Percentiles rank a stretch among this genome's conserved stretches.
These are phyloP conservation scores for Hemileccinum rubropunctum DNA, from an alignment of 768 basidiomycete genomes.

Conservation along the genomic window DNA sequence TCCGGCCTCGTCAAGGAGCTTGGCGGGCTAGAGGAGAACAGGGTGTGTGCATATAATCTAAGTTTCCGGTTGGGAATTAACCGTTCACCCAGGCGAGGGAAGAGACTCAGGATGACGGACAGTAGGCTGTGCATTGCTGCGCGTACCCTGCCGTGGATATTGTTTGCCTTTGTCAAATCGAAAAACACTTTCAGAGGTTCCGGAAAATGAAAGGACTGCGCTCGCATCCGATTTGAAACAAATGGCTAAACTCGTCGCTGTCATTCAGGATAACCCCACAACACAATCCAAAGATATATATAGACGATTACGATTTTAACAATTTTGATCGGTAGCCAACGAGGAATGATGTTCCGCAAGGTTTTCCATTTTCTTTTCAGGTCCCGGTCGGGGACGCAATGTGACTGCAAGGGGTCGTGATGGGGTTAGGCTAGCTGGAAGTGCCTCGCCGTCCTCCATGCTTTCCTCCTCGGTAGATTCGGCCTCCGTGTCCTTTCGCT, in stretches of 20 bases:
- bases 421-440: neutral
- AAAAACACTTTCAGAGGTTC: neutral
- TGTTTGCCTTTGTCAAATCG: constrained; percentile 1
- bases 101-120: constrained; percentile 31
- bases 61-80: constrained; percentile 2
- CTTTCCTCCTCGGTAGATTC: constrained; percentile 15
- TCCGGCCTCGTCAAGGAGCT: constrained; percentile 73
- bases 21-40: constrained; percentile 75
- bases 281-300: constrained; percentile 2
- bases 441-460: constrained; percentile 13
- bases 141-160: constrained; percentile 1
- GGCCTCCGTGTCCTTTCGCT: neutral
- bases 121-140: constrained; percentile 24
- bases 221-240: neutral
- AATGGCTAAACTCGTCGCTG: neutral
- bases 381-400: constrained; percentile 43
- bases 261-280: constrained; percentile 1
- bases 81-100: constrained; percentile 34
- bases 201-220: constrained; percentile 1
- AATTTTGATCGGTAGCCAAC: constrained; percentile 1
- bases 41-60: constrained; percentile 43
- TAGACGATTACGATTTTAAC: constrained; percentile 3
- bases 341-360: constrained; percentile 10
- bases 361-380: constrained; percentile 18
- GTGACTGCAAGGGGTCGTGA: constrained; percentile 29